Evolutionary conservation across 208 protist species (phyloP), one percentile per base, ranked within the genome.

Genomic region (Lotmaria passim): DNA sequence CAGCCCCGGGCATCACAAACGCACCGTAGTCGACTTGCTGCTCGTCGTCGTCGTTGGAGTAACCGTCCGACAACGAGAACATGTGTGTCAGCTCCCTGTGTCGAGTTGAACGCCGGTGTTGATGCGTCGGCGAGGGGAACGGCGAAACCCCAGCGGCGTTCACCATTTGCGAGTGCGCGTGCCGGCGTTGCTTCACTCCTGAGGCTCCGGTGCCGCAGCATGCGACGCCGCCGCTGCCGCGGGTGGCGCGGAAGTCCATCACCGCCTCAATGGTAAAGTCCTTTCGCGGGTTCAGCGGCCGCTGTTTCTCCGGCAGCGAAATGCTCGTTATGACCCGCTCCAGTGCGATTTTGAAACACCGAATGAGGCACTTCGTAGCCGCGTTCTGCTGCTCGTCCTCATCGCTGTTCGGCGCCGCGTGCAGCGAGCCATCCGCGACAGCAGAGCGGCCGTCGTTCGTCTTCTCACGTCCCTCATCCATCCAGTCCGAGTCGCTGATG

Each of bases 261-360:
- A 63, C 90, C 36, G 87, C 76, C 47, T 85, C 81, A 38, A 94
- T 94, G 10, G 84, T 82, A 58, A 96, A 96, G 68, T 97, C 93
- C 28, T 74, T 82, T 50, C 84, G 64, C 11, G 90, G 81, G 67
- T 95, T 87, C 23, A 97, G 79, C 3, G 87, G 79, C 11, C 93
- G 85, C 67, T 89, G 78, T 55, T 95, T 95, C 39, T 86, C 89
- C 7, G 93, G 86, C 7, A 90, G 65, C 7, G 89, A 93, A 47
- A 97, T 97, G 63, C 83, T 93, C 0, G 63, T 81, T 39, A 97
- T 93, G 43, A 85, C 87, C 36, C 78, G 76, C 30, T 69, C 70
- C n/a, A 97, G 69, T 5, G 88, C 93, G 36, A 86, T 80, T 51
- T 95, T 94, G 34, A 95, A 76, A 69, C 90, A 97, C 6, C 69